Conservation (phyloP, 148 eudicot species). For the Vaccinium myrtillus region DNA sequence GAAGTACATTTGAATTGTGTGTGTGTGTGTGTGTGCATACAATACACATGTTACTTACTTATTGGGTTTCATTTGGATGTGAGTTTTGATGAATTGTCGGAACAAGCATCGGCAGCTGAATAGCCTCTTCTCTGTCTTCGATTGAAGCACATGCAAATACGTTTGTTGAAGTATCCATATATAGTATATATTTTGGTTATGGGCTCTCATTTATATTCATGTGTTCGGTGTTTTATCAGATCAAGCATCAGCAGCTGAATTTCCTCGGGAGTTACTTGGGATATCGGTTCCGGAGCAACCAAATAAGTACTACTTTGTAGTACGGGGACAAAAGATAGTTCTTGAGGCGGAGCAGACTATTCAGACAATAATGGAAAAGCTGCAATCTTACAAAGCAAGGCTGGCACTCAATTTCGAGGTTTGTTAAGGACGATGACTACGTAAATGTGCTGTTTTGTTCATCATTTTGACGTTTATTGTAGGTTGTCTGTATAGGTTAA, state of each 20-base stretch:
- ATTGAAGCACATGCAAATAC: neutral
- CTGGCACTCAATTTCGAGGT: slow-evolving; percentile 93
- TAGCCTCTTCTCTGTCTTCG: slow-evolving; percentile 42
- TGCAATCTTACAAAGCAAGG: slow-evolving; percentile 84
- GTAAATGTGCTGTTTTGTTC: neutral
- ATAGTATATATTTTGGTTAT: neutral
- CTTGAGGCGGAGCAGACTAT: slow-evolving; percentile 78
- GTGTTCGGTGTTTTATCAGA: slow-evolving; percentile 33
- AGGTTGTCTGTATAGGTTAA: neutral
- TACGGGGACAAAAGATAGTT: slow-evolving; percentile 73
- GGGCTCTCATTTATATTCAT: neutral
- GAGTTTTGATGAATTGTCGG: slow-evolving; percentile 25
- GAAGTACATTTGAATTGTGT: neutral
- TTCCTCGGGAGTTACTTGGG: slow-evolving; percentile 80
- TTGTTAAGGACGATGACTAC: neutral
- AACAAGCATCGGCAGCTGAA: slow-evolving; percentile 53
- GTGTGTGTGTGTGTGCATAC: too few relatives aligned
- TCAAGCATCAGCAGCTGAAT: slow-evolving; percentile 54
- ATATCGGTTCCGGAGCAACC: slow-evolving; percentile 74
- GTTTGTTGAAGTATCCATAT: neutral
- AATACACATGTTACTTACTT: neutral
- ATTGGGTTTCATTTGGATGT: neutral
- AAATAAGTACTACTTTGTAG: slow-evolving; percentile 70
- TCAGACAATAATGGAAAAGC: slow-evolving; percentile 85
- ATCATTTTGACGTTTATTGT: neutral